Evolutionary conservation across 441 rosid species (phyloP).

Genomic region (Geranium incanum): DNA sequence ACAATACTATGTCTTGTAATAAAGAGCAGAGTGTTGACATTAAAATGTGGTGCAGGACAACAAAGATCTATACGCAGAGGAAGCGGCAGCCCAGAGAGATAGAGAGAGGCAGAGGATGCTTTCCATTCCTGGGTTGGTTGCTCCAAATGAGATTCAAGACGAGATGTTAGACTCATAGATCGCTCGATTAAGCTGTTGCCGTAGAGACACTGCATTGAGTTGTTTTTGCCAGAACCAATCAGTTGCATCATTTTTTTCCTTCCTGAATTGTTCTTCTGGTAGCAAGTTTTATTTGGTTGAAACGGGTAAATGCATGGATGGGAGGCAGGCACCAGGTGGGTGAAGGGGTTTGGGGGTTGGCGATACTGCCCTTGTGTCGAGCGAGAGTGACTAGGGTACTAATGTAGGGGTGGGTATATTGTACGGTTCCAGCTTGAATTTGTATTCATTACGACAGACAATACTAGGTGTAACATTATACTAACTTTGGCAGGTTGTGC

Average conservation of each 20-base stretch:
- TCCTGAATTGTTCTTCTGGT: too few relatives aligned
- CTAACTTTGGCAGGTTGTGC: not conserved
- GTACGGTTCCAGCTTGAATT: not conserved
- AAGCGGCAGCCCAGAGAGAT: slow-evolving; percentile 88
- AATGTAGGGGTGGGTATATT: not conserved
- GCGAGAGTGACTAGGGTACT: not conserved
- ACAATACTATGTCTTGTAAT: too few relatives aligned
- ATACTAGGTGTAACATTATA: not conserved
- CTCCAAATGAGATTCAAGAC: slow-evolving; percentile 94
- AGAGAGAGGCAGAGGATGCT: slow-evolving; percentile 93
- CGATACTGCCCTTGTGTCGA: not conserved
- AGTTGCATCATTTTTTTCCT: too few relatives aligned
- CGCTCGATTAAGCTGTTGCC: too few relatives aligned
- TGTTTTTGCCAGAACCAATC: too few relatives aligned
- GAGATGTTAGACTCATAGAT: slow-evolving; percentile 90
- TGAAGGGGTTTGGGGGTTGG: not conserved
- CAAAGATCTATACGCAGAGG: slow-evolving; percentile 95
- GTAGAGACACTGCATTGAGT: too few relatives aligned
- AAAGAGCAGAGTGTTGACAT: too few relatives aligned
- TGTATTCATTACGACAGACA: not conserved
- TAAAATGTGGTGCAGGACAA: slow-evolving; percentile 56
- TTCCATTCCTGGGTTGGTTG: slow-evolving; percentile 91
- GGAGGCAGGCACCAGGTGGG: not conserved
- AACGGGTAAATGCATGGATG: too few relatives aligned
- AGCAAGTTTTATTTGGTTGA: too few relatives aligned